Evolutionary conservation across 441 rosid genomes (phyloP).

Genomic region (Gossypium schwendimanii): DNA sequence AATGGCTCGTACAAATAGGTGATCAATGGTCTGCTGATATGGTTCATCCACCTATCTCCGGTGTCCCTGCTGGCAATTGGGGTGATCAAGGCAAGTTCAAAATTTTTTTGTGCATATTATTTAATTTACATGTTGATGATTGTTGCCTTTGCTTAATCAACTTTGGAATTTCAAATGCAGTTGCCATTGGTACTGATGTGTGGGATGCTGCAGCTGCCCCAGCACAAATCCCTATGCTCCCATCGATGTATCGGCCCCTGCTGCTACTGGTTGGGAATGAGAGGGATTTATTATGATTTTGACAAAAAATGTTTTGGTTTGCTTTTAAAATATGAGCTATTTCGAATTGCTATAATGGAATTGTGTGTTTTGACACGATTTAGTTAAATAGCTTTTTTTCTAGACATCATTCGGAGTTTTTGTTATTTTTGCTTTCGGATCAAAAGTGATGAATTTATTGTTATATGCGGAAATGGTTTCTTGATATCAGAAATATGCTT

Average conservation of each 20-base stretch:
- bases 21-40: slow-evolving; percentile 52
- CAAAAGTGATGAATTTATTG: slow-evolving; percentile 2
- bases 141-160: background rate
- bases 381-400: slow-evolving; percentile 9
- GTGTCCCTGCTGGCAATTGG: slow-evolving; percentile 36
- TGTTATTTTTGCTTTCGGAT: background rate
- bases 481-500: background rate
- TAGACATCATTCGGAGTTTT: background rate
- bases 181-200: slow-evolving; percentile 18
- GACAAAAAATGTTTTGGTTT: background rate
- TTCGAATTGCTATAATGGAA: slow-evolving; percentile 3
- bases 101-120: background rate
- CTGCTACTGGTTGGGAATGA: slow-evolving; percentile 36
- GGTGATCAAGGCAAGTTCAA: slow-evolving; percentile 28
- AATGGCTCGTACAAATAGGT: slow-evolving; percentile 40
- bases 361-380: slow-evolving; percentile 10
- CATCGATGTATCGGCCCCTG: slow-evolving; percentile 14
- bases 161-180: background rate
- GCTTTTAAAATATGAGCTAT: background rate
- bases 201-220: slow-evolving; percentile 51
- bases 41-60: slow-evolving; percentile 39
- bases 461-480: background rate
- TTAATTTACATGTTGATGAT: background rate
- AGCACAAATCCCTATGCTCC: background rate
- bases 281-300: background rate